Conservation (phyloP, 2,329 filamentous ascomycete species). For the Pestalotiopsis sp. region DNA sequence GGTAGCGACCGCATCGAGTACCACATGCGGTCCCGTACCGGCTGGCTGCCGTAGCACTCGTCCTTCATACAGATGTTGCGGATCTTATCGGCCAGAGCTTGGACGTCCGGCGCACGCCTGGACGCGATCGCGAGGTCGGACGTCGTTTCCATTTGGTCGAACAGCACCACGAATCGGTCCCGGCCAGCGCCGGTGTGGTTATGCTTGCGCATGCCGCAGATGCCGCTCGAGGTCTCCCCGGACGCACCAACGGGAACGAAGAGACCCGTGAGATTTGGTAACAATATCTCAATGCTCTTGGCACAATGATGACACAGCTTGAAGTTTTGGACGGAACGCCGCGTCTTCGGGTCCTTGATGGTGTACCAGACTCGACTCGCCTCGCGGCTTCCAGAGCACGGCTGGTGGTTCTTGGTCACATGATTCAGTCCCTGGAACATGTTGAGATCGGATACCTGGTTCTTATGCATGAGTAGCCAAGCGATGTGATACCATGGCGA, state of each 20-base stretch:
- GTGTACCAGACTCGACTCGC: constrained; percentile 72
- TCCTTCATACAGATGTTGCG: constrained; percentile 57
- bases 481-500: constrained; percentile 82
- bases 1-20: constrained; percentile 75
- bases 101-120: constrained; percentile 54
- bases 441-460: constrained; percentile 64
- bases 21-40: constrained; percentile 68
- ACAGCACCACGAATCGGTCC: constrained; percentile 59
- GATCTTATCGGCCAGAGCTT: constrained; percentile 65
- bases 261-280: constrained; percentile 70
- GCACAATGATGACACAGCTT: constrained; percentile 75
- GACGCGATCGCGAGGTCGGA: constrained; percentile 52
- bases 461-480: constrained; percentile 77
- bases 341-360: constrained; percentile 67
- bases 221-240: constrained; percentile 46
- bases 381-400: constrained; percentile 59
- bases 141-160: constrained; percentile 60
- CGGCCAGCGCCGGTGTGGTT: constrained; percentile 37
- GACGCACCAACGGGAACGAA: constrained; percentile 59
- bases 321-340: constrained; percentile 69
- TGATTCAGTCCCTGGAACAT: constrained; percentile 71
- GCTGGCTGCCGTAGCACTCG: constrained; percentile 68
- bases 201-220: constrained; percentile 70
- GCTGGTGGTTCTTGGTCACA: constrained; percentile 56
- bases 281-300: constrained; percentile 69